Evolutionary conservation across 2,329 filamentous ascomycete species (phyloP), one percentile per base, ranked within the genome.

Genomic region (Pseudocercospora vitis): DNA sequence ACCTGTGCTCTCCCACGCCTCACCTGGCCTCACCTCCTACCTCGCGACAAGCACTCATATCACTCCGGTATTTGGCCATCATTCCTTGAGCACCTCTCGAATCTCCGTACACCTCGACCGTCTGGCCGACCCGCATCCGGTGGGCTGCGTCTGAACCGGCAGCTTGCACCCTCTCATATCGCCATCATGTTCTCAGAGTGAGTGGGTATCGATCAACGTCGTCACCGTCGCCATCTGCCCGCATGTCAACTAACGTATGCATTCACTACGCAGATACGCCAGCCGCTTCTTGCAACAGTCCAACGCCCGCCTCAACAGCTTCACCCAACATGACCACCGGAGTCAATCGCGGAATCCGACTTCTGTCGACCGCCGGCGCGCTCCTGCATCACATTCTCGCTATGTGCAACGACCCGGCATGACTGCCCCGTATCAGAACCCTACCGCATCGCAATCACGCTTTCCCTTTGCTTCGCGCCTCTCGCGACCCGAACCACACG

Each of bases 271-370:
- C 49, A 50, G 68, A 96, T 94, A 97, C 86, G 94, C 94, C 67
- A 97, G 92, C 63, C 87, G 87, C 65, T 99, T 99, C 72, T 84
- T 99, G 66, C 89, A 91, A 57, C 94, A 97, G 82, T 96, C 91
- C 63, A 91, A 96, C 78, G 95, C 91, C 57, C 87, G 90, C 59
- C 79, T 97, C 66, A 35, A 35, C 32, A 89, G 87, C 63, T 91
- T 74, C 82, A 87, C 75, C 62, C 69, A 67, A 61, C 61, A 69
- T 49, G 61, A 66, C 46, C 57, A 40, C 21, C 53, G 59, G 31
- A 64, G 62, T 56, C 83, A 50, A 72, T 78, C 63, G 66, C 71
- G 72, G 61, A 76, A 72, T 67, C 76, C 73, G 61, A 76, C 72
- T 67, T 76, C 73, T 46, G 69, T 75, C 67, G 78, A 75, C 65